Conservation (phyloP, 179 eudicot species). For the Vitellaria paradoxa region DNA sequence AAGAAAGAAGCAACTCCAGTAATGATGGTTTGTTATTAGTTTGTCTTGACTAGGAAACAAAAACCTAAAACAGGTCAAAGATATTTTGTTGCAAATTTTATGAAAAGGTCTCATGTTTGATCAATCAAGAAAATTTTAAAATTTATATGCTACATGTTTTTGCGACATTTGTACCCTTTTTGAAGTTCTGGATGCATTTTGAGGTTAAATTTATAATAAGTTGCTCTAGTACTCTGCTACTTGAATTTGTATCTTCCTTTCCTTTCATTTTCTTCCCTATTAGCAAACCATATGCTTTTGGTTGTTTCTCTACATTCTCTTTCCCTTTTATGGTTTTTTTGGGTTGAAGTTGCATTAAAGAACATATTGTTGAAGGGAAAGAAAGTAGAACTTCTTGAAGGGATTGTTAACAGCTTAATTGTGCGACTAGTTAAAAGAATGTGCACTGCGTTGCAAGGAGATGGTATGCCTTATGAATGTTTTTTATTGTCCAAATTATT, state of each 20-base stretch:
- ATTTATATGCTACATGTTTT: too few species aligned
- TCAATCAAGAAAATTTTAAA: too few species aligned
- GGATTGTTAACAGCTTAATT: conserved; percentile 59
- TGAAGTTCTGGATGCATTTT: background rate
- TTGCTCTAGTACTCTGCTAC: background rate
- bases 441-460: conserved; percentile 49
- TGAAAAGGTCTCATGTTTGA: too few species aligned
- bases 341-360: conserved; percentile 47
- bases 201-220: background rate
- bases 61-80: too few species aligned
- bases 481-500: background rate
- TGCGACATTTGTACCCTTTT: background rate
- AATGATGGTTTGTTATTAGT: too few species aligned
- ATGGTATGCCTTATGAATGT: conserved; percentile 46
- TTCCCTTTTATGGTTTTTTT: background rate
- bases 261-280: background rate
- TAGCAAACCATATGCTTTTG: background rate
- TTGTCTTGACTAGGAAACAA: too few species aligned
- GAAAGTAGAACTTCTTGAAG: conserved; percentile 47
- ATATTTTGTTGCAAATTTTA: too few species aligned
- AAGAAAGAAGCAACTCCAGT: too few species aligned
- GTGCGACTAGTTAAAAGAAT: conserved; percentile 59
- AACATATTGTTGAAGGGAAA: conserved; percentile 32
- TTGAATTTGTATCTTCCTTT: too few species aligned
- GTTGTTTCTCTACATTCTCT: background rate